These are phyloP conservation scores for Dendrobium officinale DNA, from an alignment of 106 monocot species.

Conservation along the genomic window DNA sequence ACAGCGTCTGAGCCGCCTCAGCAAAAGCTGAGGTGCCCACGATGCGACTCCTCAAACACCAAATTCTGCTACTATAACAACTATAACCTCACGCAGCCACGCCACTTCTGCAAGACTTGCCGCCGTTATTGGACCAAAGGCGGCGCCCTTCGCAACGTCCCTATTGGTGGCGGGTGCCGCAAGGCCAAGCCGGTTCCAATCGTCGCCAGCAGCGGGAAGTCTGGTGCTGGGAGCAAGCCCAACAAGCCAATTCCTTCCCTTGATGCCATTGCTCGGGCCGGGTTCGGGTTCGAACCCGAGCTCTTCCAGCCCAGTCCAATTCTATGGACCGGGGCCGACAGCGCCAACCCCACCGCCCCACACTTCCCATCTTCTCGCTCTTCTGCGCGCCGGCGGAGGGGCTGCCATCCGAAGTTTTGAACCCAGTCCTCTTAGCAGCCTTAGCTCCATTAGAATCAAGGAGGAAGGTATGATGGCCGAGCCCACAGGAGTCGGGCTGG, in stretches of 20 bases:
- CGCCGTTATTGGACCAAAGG: constrained; percentile 61
- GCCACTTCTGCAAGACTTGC: constrained; percentile 60
- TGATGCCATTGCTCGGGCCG: constrained; percentile 6
- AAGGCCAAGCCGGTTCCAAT: constrained; percentile 21
- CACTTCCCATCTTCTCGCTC: constrained; percentile 22
- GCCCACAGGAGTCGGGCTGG: neutral
- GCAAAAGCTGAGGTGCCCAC: constrained; percentile 37
- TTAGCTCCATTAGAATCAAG: constrained; percentile 14
- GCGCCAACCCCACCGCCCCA: constrained; percentile 3
- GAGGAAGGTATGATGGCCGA: constrained; percentile 14
- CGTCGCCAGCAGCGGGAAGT: neutral
- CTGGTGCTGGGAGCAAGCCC: constrained; percentile 5
- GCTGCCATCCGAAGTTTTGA: constrained; percentile 7
- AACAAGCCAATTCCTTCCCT: neutral
- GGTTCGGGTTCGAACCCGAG: neutral
- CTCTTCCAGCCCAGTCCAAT: neutral
- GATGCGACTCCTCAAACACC: constrained; percentile 53
- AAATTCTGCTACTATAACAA: constrained; percentile 65
- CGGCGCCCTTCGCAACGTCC: constrained; percentile 50
- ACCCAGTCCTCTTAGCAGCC: neutral
- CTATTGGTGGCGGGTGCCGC: constrained; percentile 49
- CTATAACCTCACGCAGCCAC: constrained; percentile 56
- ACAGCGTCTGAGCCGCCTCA: constrained; percentile 9
- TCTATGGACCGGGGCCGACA: constrained; percentile 1
- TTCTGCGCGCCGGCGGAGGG: constrained; percentile 18